Percentiles rank a stretch among this genome's conserved stretches.
These are phyloP conservation scores for Amphichorda felina DNA, from an alignment of 2,329 filamentous ascomycete genomes.

Conservation along the genomic window DNA sequence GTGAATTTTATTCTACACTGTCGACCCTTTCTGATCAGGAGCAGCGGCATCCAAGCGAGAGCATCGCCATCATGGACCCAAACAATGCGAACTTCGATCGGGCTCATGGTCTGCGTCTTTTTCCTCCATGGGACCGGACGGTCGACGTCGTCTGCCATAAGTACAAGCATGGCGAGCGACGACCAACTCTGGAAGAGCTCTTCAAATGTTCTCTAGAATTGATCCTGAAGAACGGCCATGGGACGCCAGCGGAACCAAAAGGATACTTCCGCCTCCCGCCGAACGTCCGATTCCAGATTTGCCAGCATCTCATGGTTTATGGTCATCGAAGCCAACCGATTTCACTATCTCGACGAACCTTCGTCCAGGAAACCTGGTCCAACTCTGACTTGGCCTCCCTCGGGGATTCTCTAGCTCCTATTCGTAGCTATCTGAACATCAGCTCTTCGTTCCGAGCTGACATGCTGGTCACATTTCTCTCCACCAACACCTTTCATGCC, in stretches of 20 bases:
- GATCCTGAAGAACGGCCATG: conserved; percentile 9
- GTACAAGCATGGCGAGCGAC: conserved; percentile 2
- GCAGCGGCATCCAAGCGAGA: too few relatives aligned
- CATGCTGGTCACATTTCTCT: conserved; percentile 21
- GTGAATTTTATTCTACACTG: too few relatives aligned
- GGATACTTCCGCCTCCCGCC: conserved; percentile 13
- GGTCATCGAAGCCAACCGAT: conserved; percentile 8
- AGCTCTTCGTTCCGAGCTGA: conserved; percentile 24
- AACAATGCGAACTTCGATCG: neutral
- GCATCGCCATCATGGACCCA: too few relatives aligned
- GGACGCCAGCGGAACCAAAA: neutral
- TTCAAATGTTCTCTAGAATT: conserved; percentile 7
- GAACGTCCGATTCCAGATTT: conserved; percentile 14
- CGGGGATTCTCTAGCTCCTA: conserved; percentile 8
- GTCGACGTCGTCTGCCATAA: conserved; percentile 23
- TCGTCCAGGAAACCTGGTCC: conserved; percentile 19
- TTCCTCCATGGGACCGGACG: conserved; percentile 21
- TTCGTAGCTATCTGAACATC: conserved; percentile 15
- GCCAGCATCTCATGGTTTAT: conserved; percentile 9
- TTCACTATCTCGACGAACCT: conserved; percentile 14
- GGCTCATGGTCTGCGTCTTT: conserved; percentile 6
- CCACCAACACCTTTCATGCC: conserved; percentile 22
- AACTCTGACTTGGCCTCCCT: conserved; percentile 18
- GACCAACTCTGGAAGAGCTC: neutral
- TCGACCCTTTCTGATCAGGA: too few relatives aligned